Base-by-base conservation (phyloP, 306 rosid species). In the Begonia masoniana region DNA sequence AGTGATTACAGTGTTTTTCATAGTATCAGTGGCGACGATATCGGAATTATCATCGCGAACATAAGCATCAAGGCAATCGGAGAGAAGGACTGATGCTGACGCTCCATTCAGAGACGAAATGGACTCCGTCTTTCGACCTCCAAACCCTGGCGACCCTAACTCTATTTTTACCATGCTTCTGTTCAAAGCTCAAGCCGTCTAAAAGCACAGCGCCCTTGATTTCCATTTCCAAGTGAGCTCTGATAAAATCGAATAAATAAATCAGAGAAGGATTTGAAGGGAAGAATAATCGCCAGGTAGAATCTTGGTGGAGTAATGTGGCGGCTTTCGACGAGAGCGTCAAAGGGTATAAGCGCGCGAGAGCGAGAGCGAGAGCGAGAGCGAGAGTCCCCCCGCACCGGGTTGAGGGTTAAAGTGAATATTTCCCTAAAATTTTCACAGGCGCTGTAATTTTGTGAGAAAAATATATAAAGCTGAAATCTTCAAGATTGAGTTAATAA, bases 11-110 rank as follows among this genome's bases (percentile, higher is more conserved):
- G 97, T 91, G 78, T 91, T 91, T 58, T 91, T 91, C 82, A 91
- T 83, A 59, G 96, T 83, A 26, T 86, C 94, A 23, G 97, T 91
- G 36, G 96, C 96, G 57, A 91, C 97, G 68, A 91, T 73, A 35
- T 91, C 92, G 3, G 94, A 81, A 55, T 91, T 85, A 55, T 85
- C 92, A 36, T 70, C 92, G 39, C 70, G 65, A 41, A 73, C 50
- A n/a, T 91, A 91, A 6, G 99, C 71, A 4, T 71, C 47, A 50
- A 71, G 16, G 69, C 96, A 91, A 75, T 86, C 92, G 46, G 99
- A 86, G 67, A 86, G 64, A 19, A 91, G 92, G 48, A n/a, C 52
- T 78, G 70, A 91, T 74, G 50, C 75, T 59, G 48, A 91, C 96
- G 61, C 66, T 83, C 99, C 99, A 91, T 55, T 91, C 99, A 10